Base-by-base conservation (phyloP, 306 rosid species). In the Adenanthera pavonina region DNA sequence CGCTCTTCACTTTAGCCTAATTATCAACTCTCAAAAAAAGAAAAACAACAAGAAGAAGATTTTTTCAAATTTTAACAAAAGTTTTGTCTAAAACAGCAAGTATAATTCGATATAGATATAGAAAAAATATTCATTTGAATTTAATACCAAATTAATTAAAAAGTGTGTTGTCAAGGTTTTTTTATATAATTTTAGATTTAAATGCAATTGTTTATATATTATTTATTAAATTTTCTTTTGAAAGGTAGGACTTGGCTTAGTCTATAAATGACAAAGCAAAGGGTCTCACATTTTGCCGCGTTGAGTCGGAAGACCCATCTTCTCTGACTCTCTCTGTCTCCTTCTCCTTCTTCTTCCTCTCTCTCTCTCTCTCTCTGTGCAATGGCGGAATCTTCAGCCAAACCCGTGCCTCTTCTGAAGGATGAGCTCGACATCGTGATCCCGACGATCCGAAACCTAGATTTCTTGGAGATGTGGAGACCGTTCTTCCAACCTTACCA, bases 401-500 rank as follows among this genome's bases (percentile, higher is more conserved):
- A 84, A 15, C 82, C 92, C 1, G 80, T 84, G 0, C 95, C 98
- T 0, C 51, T 90, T 8, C 76, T 94, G 84, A 89, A 90, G 76
- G 97, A 94, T 14, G 95, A 94, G 80, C 95, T 94, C 0, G 97
- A 94, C 78, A 94, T 94, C 86, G 98, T 94, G 20, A 94, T 94
- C 78, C 98, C 98, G 25, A 94, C 98, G 47, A 94, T 94, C 78
- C 88, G 98, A 1, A 94, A 90, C 92, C 94, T 92, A 0, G 98
- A 94, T 61, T 94, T 94, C 86, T 73, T 94, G 5, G 98, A 94
- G 88, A 94, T 92, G 97, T 92, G 98, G 98, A 82, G 97, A 65
- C 95, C 97, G 0, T 93, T 89, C 80, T 91, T 93, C 81, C 74
- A 93, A 20, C 89, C 68, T 1, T 91, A 93, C 80, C 97, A 93